phyloP scores from a whole-genome alignment of 805 yeast genomes.

The Cyberlindnera xylosilytica region DNA sequence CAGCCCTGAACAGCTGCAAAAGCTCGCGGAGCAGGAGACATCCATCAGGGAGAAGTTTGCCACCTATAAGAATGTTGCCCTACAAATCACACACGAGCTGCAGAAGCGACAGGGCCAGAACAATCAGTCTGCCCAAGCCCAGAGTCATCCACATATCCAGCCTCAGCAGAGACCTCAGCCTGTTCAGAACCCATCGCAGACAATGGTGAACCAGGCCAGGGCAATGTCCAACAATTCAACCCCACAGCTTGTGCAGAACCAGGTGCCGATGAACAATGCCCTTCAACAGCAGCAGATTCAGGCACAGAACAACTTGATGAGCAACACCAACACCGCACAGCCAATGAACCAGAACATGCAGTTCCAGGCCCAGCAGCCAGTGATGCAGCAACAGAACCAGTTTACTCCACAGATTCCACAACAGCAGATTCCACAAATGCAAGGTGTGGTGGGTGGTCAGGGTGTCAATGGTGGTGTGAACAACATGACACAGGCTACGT shows the following conservation, averaged over 20 bases:
- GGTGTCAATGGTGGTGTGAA: background rate
- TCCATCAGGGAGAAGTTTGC: constrained; percentile 45
- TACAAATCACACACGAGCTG: constrained; percentile 13
- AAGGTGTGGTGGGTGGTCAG: background rate
- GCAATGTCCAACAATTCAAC: constrained; percentile 5
- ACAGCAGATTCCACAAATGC: constrained; percentile 1
- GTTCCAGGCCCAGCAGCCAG: constrained; percentile 10
- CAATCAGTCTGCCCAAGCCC: background rate
- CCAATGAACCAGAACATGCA: constrained; percentile 15
- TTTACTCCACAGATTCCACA: constrained; percentile 17
- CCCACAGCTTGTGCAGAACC: constrained; percentile 10
- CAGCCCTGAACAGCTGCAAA: constrained; percentile 42
- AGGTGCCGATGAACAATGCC: constrained; percentile 10
- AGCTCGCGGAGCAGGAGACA: constrained; percentile 46
- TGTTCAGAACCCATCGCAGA: constrained; percentile 16
- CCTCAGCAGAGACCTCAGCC: constrained; percentile 24
- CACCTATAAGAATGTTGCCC: constrained; percentile 46
- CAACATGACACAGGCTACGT: background rate
- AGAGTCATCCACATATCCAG: constrained; percentile 20
- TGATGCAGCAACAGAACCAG: constrained; percentile 15
- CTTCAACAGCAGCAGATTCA: constrained; percentile 19
- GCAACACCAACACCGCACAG: constrained; percentile 21
- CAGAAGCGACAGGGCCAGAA: constrained; percentile 14
- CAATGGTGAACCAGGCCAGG: constrained; percentile 6
- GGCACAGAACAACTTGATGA: constrained; percentile 20